Evolutionary conservation across 768 basidiomycete species (phyloP).

Genomic region (Symmetrospora coprosmae): DNA sequence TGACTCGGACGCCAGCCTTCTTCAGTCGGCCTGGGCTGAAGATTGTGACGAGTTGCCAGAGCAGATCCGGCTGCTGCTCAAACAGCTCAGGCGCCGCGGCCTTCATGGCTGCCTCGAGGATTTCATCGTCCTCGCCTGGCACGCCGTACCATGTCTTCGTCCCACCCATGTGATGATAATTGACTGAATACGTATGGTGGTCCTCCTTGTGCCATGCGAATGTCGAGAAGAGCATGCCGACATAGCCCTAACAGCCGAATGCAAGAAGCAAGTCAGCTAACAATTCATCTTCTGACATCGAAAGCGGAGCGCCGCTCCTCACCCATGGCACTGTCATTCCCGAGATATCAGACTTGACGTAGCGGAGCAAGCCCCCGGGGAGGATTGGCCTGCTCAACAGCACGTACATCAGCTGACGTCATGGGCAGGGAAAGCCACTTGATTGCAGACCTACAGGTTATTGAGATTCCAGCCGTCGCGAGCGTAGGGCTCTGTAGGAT

Average conservation of each 20-base stretch:
- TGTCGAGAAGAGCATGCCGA: slow-evolving; percentile 96
- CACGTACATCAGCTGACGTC: too few species aligned
- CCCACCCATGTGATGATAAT: slow-evolving; percentile 75
- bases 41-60: slow-evolving; percentile 92
- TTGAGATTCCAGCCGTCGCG: slow-evolving; percentile 95
- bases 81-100: slow-evolving; percentile 93
- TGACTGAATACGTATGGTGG: slow-evolving; percentile 68
- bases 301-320: background rate
- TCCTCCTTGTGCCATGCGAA: slow-evolving; percentile 99
- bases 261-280: background rate
- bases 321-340: slow-evolving; percentile 97
- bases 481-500: slow-evolving; percentile 72
- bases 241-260: slow-evolving; percentile 48
- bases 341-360: slow-evolving; percentile 95
- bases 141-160: slow-evolving; percentile 99
- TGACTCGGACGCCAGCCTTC: slow-evolving; percentile 79
- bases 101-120: slow-evolving; percentile 90
- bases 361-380: slow-evolving; percentile 79
- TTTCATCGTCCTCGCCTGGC: slow-evolving; percentile 84
- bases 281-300: background rate
- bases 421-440: slow-evolving; percentile 40
- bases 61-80: slow-evolving; percentile 87
- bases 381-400: slow-evolving; percentile 71
- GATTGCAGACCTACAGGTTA: slow-evolving; percentile 41
- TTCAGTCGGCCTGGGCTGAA: slow-evolving; percentile 83